Evolutionary conservation across 2,329 filamentous ascomycete genomes (phyloP).

Genomic region (Neospermospora avenae): DNA sequence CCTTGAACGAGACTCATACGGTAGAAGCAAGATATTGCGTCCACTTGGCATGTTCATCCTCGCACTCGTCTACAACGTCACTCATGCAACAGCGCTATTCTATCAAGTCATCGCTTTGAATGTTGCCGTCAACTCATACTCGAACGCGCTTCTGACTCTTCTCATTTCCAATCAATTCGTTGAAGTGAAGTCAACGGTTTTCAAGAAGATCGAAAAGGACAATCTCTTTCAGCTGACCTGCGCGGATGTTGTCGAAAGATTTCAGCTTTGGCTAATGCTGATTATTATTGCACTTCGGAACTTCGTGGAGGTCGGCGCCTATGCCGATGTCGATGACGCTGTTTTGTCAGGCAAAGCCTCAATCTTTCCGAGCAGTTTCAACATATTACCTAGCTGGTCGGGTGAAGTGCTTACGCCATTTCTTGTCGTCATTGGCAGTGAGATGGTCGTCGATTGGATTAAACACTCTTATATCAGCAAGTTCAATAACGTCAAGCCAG

Average conservation of each 20-base stretch:
- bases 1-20: slow-evolving; percentile 79
- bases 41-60: slow-evolving; percentile 90
- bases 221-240: slow-evolving; percentile 96
- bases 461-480: slow-evolving; percentile 98
- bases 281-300: slow-evolving; percentile 95
- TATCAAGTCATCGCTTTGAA: slow-evolving; percentile 98
- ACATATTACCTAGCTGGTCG: slow-evolving; percentile 79
- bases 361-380: slow-evolving; percentile 88
- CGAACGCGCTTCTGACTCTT: slow-evolving; percentile 87
- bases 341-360: slow-evolving; percentile 65
- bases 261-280: slow-evolving; percentile 96
- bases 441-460: slow-evolving; percentile 95
- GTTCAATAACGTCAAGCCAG: slow-evolving; percentile 95
- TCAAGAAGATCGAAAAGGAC: slow-evolving; percentile 98
- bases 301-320: slow-evolving; percentile 88
- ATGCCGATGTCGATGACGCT: slow-evolving; percentile 45
- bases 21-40: slow-evolving; percentile 84
- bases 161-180: slow-evolving; percentile 97
- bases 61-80: slow-evolving; percentile 80
- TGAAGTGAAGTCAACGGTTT: slow-evolving; percentile 96
- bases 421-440: slow-evolving; percentile 87
- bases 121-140: slow-evolving; percentile 97
- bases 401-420: slow-evolving; percentile 92
- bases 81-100: slow-evolving; percentile 84
- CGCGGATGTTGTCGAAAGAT: slow-evolving; percentile 93